These are phyloP conservation scores for Dichotomopilus funicola DNA, from an alignment of 2,329 filamentous ascomycete genomes.

Conservation along the genomic window DNA sequence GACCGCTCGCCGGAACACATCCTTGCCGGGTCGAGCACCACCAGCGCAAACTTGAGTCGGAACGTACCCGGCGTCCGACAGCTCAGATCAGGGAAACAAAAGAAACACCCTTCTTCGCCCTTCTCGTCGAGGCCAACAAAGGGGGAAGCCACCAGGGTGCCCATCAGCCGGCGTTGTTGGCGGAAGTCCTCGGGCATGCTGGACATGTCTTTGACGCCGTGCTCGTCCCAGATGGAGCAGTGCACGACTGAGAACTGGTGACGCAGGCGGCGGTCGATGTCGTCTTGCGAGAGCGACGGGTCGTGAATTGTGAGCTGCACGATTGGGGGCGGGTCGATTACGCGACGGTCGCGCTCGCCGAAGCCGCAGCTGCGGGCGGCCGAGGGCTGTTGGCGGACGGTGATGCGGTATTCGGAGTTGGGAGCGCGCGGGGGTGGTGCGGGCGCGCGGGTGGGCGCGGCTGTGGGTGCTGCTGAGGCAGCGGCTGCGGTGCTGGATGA, in stretches of 20 bases:
- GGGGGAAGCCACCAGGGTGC: constrained; percentile 67
- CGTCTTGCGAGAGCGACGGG: constrained; percentile 46
- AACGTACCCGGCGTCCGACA: constrained; percentile 73
- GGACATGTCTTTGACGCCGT: constrained; percentile 60
- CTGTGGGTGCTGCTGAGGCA: background rate
- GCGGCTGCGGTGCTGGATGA: background rate
- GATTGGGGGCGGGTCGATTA: constrained; percentile 79
- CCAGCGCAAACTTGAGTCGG: constrained; percentile 65
- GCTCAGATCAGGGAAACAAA: constrained; percentile 77
- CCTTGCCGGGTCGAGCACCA: constrained; percentile 59
- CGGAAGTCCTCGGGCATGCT: constrained; percentile 65
- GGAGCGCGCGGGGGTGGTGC: background rate
- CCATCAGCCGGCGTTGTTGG: constrained; percentile 71
- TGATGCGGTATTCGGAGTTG: constrained; percentile 38
- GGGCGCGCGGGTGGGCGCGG: constrained; percentile 6
- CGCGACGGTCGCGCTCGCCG: constrained; percentile 72
- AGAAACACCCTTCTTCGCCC: constrained; percentile 70
- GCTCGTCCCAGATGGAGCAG: constrained; percentile 68
- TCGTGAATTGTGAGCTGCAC: constrained; percentile 64
- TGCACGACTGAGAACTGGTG: constrained; percentile 66
- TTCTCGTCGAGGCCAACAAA: constrained; percentile 71
- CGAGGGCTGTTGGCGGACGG: constrained; percentile 68
- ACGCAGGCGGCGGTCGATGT: constrained; percentile 45
- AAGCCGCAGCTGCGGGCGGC: constrained; percentile 77
- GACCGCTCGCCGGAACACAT: constrained; percentile 48